A percentile compares a stretch with the other conserved stretches of the same genome.
These are phyloP conservation scores for Fraxinus sp. DNA, from an alignment of 305 asterid genomes.

Conservation along the genomic window DNA sequence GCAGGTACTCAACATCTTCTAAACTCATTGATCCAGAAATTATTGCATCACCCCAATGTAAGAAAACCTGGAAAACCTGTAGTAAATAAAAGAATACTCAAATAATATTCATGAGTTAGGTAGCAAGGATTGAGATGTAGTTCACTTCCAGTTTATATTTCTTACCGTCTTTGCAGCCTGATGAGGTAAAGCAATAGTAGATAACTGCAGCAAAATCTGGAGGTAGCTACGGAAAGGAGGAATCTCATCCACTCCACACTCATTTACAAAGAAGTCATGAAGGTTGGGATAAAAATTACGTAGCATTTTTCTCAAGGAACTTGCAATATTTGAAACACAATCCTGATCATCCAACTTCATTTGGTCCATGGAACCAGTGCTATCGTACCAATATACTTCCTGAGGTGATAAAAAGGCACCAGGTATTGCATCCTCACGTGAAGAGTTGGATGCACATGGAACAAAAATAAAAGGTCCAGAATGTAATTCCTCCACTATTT, in stretches of 20 bases:
- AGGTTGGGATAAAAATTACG: conserved; percentile 64
- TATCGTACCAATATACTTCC: conserved; percentile 84
- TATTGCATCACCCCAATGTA: conserved; percentile 70
- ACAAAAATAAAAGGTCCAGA: conserved; percentile 80
- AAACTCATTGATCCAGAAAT: conserved; percentile 63
- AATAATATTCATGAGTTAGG: conserved; percentile 12
- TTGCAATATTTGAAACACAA: conserved; percentile 29
- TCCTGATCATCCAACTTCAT: conserved; percentile 36
- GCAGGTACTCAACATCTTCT: conserved; percentile 64
- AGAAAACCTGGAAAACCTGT: conserved; percentile 75
- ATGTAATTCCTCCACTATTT: conserved; percentile 51
- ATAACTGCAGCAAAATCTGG: conserved; percentile 67
- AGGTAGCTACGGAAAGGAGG: conserved; percentile 73
- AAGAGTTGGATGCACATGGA: conserved; percentile 48
- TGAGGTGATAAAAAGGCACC: conserved; percentile 69
- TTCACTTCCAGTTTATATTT: conserved; percentile 18
- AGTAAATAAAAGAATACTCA: conserved; percentile 22
- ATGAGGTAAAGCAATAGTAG: conserved; percentile 62
- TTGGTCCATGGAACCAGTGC: conserved; percentile 50
- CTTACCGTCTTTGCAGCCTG: conserved; percentile 77
- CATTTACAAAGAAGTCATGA: conserved; percentile 80
- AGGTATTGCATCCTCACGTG: conserved; percentile 54
- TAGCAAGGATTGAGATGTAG: conserved; percentile 9
- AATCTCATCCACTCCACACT: conserved; percentile 72
- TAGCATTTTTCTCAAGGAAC: conserved; percentile 46